Percentiles rank a stretch among this genome's conserved stretches.
phyloP scores from a whole-genome alignment of 2,329 filamentous ascomycete species.

The Talaromyces sp. region DNA sequence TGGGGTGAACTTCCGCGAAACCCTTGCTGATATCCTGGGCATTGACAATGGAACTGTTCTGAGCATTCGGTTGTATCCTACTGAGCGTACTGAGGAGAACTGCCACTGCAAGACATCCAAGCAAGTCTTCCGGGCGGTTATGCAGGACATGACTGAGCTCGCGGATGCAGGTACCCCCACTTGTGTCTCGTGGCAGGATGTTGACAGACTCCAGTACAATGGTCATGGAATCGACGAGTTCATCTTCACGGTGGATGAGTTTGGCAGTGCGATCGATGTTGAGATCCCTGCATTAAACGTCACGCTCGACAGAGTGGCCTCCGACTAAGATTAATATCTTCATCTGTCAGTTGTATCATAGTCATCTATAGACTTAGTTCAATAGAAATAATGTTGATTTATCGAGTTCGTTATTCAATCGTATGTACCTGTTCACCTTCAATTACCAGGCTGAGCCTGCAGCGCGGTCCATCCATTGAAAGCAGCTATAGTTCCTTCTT shows the following conservation, averaged over 20 bases:
- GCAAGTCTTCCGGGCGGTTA: conserved; percentile 20
- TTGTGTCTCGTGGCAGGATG: conserved; percentile 31
- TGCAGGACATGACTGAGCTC: conserved; percentile 26
- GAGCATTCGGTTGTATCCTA: conserved; percentile 22
- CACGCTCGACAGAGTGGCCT: neutral
- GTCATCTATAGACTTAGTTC: too few species aligned
- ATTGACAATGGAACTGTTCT: conserved; percentile 10
- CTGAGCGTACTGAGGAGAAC: conserved; percentile 5
- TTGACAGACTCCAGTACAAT: conserved; percentile 24
- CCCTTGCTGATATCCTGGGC: conserved; percentile 5
- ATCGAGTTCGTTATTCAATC: neutral
- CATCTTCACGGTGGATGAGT: conserved; percentile 25
- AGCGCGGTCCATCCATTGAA: conserved; percentile 43
- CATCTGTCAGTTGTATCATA: too few species aligned
- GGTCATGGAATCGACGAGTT: conserved; percentile 28
- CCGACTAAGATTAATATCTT: too few species aligned
- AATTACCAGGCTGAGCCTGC: conserved; percentile 28
- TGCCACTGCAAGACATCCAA: conserved; percentile 5
- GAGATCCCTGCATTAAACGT: conserved; percentile 19
- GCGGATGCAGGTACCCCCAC: conserved; percentile 28
- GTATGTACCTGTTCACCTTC: neutral
- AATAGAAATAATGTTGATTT: neutral
- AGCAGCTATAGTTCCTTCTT: conserved; percentile 46
- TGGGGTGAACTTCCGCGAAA: conserved; percentile 20
- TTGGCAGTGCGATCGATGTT: conserved; percentile 22